Evolutionary conservation across 192 early-diverging fungal species (phyloP), one percentile per base, ranked within the genome.

Genomic region (Paraglomus occultum): DNA sequence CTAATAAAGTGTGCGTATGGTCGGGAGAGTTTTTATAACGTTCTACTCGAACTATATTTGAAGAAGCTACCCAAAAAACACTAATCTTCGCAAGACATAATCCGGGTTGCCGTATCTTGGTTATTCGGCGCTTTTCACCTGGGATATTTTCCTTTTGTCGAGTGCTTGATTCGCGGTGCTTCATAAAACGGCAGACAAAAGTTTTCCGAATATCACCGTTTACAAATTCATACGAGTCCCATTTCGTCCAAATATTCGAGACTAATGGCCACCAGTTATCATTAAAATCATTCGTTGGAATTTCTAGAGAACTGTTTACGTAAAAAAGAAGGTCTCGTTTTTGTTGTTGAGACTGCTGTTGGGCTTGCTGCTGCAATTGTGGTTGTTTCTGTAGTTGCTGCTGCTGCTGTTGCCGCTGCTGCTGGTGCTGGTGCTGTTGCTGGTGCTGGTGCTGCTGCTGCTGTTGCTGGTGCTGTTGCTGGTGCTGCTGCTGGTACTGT

Each of bases 241-340:
- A 48, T 49, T 23, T 9, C 15, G n/a, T 64, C 14, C 38, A 64
- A 22, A 64, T 64, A 20, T 64, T 48, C 15, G 4, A 15, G n/a
- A 64, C 46, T 4, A 61, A 40, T 2, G 59, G 39, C 59, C 59
- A 61, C 53, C 53, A 55, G 53, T 10, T 55, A 18, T 55, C n/a
- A 55, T 55, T 20, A 18, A 55, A 55, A 55, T 55, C 53, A 5
- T 55, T 17, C 11, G 39, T 55, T 17, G 53, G 53, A 55, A 55
- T 55, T 17, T 18, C n/a, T 2, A 55, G 8, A 55, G 53, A 17
- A 9, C 10, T 18, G 39, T 7, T 20, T 55, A 20, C n/a, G n/a
- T 55, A 18, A 55, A 55, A 54, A 20, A 55, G 53, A 18, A 55
- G 18, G 18, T 10, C 18, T 1, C 53, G 1, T 55, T 31, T 55